Evolutionary conservation across 2,329 filamentous ascomycete species (phyloP).

Genomic region (Monilinia fructicola): DNA sequence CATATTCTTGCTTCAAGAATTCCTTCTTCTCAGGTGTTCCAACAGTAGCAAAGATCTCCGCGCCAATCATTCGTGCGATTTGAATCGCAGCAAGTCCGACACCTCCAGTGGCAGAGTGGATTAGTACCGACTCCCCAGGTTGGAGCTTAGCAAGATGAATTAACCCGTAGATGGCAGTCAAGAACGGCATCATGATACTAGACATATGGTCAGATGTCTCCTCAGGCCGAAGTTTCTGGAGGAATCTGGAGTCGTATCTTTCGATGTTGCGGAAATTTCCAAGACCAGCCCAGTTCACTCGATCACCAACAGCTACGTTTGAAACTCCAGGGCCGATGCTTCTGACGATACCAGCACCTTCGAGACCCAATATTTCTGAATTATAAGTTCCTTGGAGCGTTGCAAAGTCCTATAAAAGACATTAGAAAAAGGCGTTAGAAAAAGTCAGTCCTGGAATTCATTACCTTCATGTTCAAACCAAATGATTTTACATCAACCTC

Average conservation of each 20-base stretch:
- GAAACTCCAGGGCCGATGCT: conserved; percentile 54
- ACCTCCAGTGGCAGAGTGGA: conserved; percentile 31
- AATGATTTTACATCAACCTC: conserved; percentile 16
- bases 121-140: conserved; percentile 37
- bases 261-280: conserved; percentile 35
- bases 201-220: conserved; percentile 34
- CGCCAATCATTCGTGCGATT: conserved; percentile 39
- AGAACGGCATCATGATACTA: conserved; percentile 32
- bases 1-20: conserved; percentile 41
- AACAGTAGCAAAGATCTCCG: conserved; percentile 48
- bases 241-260: conserved; percentile 31
- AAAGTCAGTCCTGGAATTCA: background rate
- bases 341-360: conserved; percentile 57
- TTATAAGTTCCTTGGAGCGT: conserved; percentile 16
- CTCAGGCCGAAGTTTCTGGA: conserved; percentile 29
- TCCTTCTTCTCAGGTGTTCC: conserved; percentile 42
- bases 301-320: conserved; percentile 53
- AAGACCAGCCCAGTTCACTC: conserved; percentile 38
- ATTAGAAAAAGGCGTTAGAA: background rate
- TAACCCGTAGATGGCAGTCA: conserved; percentile 48
- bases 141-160: conserved; percentile 43
- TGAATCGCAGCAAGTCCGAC: conserved; percentile 35
- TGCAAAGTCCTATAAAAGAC: background rate
- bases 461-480: conserved; percentile 21
- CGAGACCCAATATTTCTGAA: background rate